Evolutionary conservation across 148 eudicot genomes (phyloP), one percentile per base, ranked within the genome.

Genomic region (Cornus florida): DNA sequence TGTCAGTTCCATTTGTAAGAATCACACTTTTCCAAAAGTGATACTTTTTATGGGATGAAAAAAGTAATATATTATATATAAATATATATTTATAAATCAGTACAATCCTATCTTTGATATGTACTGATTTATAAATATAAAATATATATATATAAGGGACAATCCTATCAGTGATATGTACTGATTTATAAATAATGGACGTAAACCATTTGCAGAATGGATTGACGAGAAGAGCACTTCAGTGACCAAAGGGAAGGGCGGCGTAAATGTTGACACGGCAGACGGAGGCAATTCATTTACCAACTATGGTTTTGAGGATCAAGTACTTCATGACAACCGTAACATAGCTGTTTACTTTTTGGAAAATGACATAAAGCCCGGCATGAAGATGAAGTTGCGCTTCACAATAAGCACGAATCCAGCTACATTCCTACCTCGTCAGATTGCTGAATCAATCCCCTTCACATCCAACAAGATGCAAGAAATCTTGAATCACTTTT

Each of bases 331-430:
- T 17, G 91, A 88, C 19, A 80, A 90, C 80, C 92, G 86, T 2
- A 84, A 84, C n/a, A 84, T 86, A 0, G 92, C 94, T 31, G 75
- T 89, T 2, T 91, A 89, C 73, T 88, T 93, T 88, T 60, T 81
- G 50, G 87, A 86, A 68, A 85, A 89, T n/a, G 89, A 90, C 74
- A 67, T 93, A 8, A 82, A 76, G 57, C 75, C 77, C 7, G 86
- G 89, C 11, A 83, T 74, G 14, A 78, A 81, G 28, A 87, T 88
- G 88, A 84, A 69, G 83, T 53, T 91, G 19, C 88, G 80, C 1
- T 93, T 91, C 85, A 74, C 85, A 39, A 86, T 73, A 68, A 57
- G 75, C 22, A 57, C 81, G 43, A 83, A 77, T 43, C 77, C 11
- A 20, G 72, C 90, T 5, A 69, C 86, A 22, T 81, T 93, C 62